Base-by-base conservation (phyloP, 1,284 basidiomycete species). In the Moesziomyces antarcticus region DNA sequence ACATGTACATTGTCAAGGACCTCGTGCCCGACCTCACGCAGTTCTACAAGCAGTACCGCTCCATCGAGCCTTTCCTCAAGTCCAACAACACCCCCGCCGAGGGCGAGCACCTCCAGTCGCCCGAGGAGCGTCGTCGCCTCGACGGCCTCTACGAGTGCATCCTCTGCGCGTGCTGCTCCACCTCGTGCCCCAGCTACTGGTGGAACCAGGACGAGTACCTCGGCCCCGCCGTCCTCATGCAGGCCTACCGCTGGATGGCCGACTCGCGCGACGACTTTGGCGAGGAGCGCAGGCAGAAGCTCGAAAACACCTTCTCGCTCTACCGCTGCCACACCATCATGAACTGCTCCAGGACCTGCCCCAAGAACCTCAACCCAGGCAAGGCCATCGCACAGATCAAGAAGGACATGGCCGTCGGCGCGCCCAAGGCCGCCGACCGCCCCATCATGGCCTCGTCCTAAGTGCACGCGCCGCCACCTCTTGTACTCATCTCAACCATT, bases 31-130 rank as follows among this genome's bases (percentile, higher is more conserved):
- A 89, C 86, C 87, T 94, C 74, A 93, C 92, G 13, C 90, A 91
- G 74, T 96, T 94, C 88, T 97, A 96, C 90, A 97, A 99, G 87
- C 96, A 99, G 86, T 98, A 99, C 92, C 98, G 98, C 87, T 95
- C 94, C 42, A 97, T 99, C 85, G 91, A 99, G 86, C 84, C 84
- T 40, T 84, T 77, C 78, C 75, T 85, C 54, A 82, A 85, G 77
- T 60, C 78, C 21, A 74, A 68, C 52, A 71, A 74, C 51, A 67
- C 72, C n/a, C 83, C 84, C 30, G 73, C 66, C 33, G 85, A 86
- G 50, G 90, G 85, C 66, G 93, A 96, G 87, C 92, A 91, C 88
- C 87, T 95, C 62, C 96, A 99, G 86, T 92, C 91, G 22, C 90
- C 86, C 48, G 94, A 94, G 84, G 94, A 99, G 85, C 90, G 96